A percentile compares a stretch with the other conserved stretches of the same genome.
Evolutionary conservation across 1,284 basidiomycete genomes (phyloP).

Genomic region (Leccinum huronense): DNA sequence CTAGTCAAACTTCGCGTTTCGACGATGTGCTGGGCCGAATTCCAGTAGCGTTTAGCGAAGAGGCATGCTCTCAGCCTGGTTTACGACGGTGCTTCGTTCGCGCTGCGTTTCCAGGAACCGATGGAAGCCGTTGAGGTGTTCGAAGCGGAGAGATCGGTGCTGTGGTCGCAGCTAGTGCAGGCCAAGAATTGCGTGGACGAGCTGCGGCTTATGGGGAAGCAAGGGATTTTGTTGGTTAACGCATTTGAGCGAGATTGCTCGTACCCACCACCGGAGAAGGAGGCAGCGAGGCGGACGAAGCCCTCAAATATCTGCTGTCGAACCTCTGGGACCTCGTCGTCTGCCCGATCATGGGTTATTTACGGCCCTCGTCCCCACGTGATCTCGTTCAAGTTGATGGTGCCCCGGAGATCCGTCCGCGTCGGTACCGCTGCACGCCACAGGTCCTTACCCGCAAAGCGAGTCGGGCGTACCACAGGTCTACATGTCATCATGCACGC

Average conservation of each 20-base stretch:
- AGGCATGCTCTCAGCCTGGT: slow-evolving; percentile 19
- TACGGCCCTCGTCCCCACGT: slow-evolving; percentile 14
- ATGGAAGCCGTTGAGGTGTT: slow-evolving; percentile 27
- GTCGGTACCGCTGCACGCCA: no score
- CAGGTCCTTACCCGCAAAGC: no score
- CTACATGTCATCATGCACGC: no score
- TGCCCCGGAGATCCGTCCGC: no score
- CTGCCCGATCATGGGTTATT: slow-evolving; percentile 28
- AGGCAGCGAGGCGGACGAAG: not conserved
- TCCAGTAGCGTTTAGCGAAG: slow-evolving; percentile 21
- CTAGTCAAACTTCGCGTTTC: slow-evolving; percentile 15
- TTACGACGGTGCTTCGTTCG: slow-evolving; percentile 23
- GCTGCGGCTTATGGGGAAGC: slow-evolving; percentile 22
- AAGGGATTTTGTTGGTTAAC: slow-evolving; percentile 24
- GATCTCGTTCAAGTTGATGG: no score
- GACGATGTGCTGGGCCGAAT: slow-evolving; percentile 19
- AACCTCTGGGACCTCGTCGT: slow-evolving; percentile 38
- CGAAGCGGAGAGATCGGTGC: slow-evolving; percentile 25
- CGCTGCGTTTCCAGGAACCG: slow-evolving; percentile 22
- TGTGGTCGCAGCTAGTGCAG: slow-evolving; percentile 31
- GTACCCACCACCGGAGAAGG: not conserved
- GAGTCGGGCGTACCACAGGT: no score
- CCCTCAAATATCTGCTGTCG: slow-evolving; percentile 24
- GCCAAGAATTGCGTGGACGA: slow-evolving; percentile 28
- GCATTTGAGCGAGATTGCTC: slow-evolving; percentile 24